Evolutionary conservation across 768 basidiomycete genomes (phyloP).

Genomic region (Psilocybe cubensis): DNA sequence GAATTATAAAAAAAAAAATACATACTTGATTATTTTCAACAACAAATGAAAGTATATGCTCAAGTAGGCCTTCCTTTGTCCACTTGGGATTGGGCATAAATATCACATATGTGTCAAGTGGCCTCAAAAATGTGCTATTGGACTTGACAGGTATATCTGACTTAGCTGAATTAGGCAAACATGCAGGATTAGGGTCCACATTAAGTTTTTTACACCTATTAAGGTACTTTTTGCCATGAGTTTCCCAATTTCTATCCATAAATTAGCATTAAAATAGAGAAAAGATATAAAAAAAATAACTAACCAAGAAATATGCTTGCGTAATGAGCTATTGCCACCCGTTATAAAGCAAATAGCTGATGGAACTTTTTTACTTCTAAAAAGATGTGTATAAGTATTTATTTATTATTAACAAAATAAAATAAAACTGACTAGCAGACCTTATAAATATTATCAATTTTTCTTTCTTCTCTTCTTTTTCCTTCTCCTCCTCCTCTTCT

Average conservation of each 20-base stretch:
- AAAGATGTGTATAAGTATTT: background rate
- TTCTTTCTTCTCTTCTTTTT: background rate
- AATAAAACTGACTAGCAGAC: background rate
- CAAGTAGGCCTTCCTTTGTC: constrained; percentile 20
- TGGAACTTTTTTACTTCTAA: too few relatives aligned
- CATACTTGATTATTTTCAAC: constrained; percentile 24
- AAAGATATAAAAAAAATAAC: too few relatives aligned
- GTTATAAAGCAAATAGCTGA: background rate
- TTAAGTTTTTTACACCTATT: background rate
- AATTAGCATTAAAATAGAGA: too few relatives aligned
- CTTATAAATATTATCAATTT: background rate
- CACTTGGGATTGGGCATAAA: constrained; percentile 16
- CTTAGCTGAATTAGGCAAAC: background rate
- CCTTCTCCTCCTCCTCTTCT: too few relatives aligned
- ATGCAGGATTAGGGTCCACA: background rate
- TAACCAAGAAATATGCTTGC: too few relatives aligned
- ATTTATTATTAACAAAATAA: background rate
- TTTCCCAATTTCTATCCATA: background rate
- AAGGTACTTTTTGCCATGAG: constrained; percentile 4
- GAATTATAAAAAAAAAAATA: background rate
- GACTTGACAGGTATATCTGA: too few relatives aligned
- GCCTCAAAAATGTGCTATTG: background rate
- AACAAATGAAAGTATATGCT: constrained; percentile 24
- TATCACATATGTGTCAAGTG: constrained; percentile 16
- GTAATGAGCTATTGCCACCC: background rate